Percentiles rank a stretch among this genome's conserved stretches.
Evolutionary conservation across 352 stramenopile genomes (phyloP).

Genomic region (Globisporangium apiculatum): DNA sequence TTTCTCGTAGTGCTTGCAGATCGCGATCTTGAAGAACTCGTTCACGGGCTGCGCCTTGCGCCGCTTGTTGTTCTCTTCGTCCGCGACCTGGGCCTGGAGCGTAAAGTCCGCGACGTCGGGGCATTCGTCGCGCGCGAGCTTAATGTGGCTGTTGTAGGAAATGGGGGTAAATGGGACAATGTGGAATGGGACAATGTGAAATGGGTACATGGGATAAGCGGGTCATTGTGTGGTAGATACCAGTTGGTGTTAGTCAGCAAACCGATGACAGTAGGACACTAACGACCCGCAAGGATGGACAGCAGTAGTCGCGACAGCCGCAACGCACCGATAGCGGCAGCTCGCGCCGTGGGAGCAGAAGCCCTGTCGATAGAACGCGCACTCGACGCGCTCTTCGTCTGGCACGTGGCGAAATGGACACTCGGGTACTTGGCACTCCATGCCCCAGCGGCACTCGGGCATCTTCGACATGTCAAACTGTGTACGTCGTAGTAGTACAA

Average conservation of each 20-base stretch:
- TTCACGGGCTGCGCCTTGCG: conserved; percentile 88
- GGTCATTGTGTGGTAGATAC: neutral
- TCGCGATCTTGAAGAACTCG: conserved; percentile 96
- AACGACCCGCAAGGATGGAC: too few relatives aligned
- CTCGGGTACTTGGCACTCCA: conserved; percentile 95
- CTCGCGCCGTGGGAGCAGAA: conserved; percentile 97
- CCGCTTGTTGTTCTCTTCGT: conserved; percentile 88
- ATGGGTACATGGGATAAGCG: neutral
- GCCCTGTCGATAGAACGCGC: conserved; percentile 96
- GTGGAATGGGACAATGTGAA: neutral
- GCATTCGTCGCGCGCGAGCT: conserved; percentile 89
- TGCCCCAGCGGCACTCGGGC: conserved; percentile 95
- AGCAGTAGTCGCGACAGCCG: too few relatives aligned
- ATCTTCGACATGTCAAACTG: conserved; percentile 96
- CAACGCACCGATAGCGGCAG: conserved; percentile 84
- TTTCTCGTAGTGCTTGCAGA: conserved; percentile 97
- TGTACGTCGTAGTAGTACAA: neutral
- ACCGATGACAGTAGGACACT: too few relatives aligned
- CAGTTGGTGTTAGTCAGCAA: too few relatives aligned
- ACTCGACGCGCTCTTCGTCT: conserved; percentile 95
- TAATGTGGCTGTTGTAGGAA: conserved; percentile 76
- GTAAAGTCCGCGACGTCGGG: conserved; percentile 93
- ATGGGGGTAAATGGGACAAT: neutral
- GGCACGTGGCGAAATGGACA: conserved; percentile 96
- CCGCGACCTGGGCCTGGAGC: conserved; percentile 84